phyloP scores from a whole-genome alignment of 148 eudicot genomes.

The Diospyros lotus region DNA sequence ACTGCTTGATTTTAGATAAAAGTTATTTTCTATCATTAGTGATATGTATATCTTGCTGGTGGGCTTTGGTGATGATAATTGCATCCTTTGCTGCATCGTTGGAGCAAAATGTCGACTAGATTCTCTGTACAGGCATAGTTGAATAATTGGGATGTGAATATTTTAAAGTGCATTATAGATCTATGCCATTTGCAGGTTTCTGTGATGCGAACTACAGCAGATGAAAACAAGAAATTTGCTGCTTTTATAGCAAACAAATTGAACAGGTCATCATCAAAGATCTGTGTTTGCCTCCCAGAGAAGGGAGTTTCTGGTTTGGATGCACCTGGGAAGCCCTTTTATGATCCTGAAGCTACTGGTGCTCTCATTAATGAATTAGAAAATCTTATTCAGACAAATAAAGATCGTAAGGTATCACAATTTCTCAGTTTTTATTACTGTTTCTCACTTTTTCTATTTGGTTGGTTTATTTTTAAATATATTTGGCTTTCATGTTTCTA shows the following conservation, averaged over 20 bases:
- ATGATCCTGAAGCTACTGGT: constrained; percentile 81
- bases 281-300: constrained; percentile 81
- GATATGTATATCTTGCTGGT: neutral
- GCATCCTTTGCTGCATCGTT: neutral
- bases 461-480: neutral
- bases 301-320: constrained; percentile 93
- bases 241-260: constrained; percentile 78
- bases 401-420: constrained; percentile 55
- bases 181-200: constrained; percentile 52
- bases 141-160: neutral
- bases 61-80: neutral
- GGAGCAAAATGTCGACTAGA: constrained; percentile 2
- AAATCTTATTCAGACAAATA: constrained; percentile 54
- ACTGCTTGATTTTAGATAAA: neutral
- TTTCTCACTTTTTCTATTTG: neutral
- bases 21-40: neutral
- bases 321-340: constrained; percentile 75
- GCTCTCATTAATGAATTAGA: constrained; percentile 64
- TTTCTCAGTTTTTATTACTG: constrained; percentile 13
- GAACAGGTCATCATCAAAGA: constrained; percentile 72
- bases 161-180: constrained; percentile 9
- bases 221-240: constrained; percentile 80
- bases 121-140: neutral
- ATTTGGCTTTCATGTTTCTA: neutral
- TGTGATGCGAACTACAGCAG: constrained; percentile 79